Base-by-base conservation (phyloP, 192 early-diverging fungal genomes). In the Coemansia biformis region DNA sequence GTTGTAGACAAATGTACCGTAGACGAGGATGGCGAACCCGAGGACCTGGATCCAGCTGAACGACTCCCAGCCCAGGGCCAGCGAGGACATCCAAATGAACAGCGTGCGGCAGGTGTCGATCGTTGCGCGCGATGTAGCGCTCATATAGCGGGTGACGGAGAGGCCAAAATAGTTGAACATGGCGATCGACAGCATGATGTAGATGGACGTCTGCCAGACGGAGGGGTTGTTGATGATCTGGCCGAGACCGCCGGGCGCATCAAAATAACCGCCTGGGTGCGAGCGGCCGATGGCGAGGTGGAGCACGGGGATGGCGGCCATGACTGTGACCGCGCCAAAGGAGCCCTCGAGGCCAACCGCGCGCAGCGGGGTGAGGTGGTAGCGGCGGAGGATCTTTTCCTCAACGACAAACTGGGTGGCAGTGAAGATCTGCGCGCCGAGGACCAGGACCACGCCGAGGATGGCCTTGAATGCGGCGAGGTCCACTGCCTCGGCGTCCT, bases 81-180 rank as follows among this genome's bases (percentile, higher is more conserved):
- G 65, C 22, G 83, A 86, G 41, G 88, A 79, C 73, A 87, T 84
- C 96, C 96, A 98, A 51, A 98, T 94, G 54, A 96, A 93, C 41
- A 96, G 68, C 6, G 92, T 98, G 37, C 94, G 78, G 81, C 89
- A 91, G 10, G 93, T 92, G 51, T 98, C 95, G 43, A 98, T 96
- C 0, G 93, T 98, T 9, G 83, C 85, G n/a, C 95, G 77, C 15
- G 87, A 81, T 3, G 95, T 98, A 34, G 95, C 93, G 26, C 82
- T 86, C 36, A 96, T 74, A 29, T 74, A 84, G 30, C 81, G 76
- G 3, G 95, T 98, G 19, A 98, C 90, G 3, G 83, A 83, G 18
- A 98, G 79, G 6, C 95, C 95, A 63, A 91, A 94, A 78, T 86
- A 95, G 72, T 98, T 96, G 80, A 95, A 96, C 35, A 87, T 85